Percentiles rank a stretch among this genome's conserved stretches.
Conservation (phyloP, 805 yeast species). For the Cyberlindnera maritima region DNA sequence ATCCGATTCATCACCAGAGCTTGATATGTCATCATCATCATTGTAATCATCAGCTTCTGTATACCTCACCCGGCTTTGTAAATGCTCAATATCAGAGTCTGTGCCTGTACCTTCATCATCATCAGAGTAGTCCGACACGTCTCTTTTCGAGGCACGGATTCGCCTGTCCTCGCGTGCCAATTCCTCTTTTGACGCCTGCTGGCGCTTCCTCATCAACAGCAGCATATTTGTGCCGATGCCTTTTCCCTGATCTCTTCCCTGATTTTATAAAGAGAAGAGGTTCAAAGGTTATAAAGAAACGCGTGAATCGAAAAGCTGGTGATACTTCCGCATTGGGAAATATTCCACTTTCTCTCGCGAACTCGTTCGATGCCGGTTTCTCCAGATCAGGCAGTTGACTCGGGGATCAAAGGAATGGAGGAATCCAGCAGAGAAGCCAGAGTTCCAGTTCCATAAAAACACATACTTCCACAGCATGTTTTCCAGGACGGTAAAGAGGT, state of each 20-base stretch:
- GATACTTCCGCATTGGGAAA: neutral
- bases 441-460: no score
- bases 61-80: conserved; percentile 4
- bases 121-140: conserved; percentile 2
- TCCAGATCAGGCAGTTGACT: no score
- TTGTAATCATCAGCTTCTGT: neutral
- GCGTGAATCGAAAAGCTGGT: neutral
- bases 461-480: no score
- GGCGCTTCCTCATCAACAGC: conserved; percentile 4
- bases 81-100: conserved; percentile 4
- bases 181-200: conserved; percentile 2
- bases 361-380: neutral
- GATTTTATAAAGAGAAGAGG: no score
- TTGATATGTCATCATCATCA: neutral
- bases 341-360: neutral
- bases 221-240: neutral
- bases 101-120: conserved; percentile 1
- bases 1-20: neutral
- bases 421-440: no score
- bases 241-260: no score
- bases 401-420: no score
- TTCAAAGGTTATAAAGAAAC: neutral
- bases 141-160: neutral
- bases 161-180: neutral
- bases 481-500: neutral